A percentile compares a stretch with the other conserved stretches of the same genome.
Conservation (phyloP, 208 protist species). For the Acanthamoeba triangularis region DNA sequence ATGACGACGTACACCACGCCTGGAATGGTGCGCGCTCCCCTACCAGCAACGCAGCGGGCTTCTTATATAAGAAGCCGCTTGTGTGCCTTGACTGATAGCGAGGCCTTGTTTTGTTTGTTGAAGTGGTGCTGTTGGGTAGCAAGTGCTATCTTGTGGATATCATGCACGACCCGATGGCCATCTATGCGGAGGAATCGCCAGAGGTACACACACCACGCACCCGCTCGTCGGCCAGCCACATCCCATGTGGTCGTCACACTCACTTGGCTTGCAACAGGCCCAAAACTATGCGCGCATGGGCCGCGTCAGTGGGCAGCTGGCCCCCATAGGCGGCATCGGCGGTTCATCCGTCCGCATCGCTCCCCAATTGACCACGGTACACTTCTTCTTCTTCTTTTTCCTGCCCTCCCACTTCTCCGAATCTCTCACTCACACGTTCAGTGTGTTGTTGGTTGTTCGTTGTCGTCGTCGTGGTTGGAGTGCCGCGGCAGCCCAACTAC, state of each 20-base stretch:
- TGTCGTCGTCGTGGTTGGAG: no score
- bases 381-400: background rate
- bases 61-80: background rate
- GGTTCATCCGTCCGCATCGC: constrained; percentile 40
- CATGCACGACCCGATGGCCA: constrained; percentile 40
- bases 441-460: no score
- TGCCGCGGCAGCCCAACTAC: background rate
- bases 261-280: background rate
- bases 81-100: background rate
- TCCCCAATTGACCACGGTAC: background rate
- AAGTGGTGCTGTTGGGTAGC: background rate
- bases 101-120: no score
- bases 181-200: constrained; percentile 56
- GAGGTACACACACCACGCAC: background rate
- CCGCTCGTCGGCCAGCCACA: no score
- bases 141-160: background rate
- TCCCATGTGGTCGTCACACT: background rate
- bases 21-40: constrained; percentile 42
- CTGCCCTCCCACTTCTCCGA: background rate
- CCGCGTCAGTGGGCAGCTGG: constrained; percentile 1
- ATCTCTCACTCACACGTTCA: no score
- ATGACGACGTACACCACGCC: constrained; percentile 46
- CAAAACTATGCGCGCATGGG: constrained; percentile 12
- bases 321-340: background rate
- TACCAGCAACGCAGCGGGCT: no score